Base-by-base conservation (phyloP, 1,139 yeast genomes). In the Yamadazyma buinensis region DNA sequence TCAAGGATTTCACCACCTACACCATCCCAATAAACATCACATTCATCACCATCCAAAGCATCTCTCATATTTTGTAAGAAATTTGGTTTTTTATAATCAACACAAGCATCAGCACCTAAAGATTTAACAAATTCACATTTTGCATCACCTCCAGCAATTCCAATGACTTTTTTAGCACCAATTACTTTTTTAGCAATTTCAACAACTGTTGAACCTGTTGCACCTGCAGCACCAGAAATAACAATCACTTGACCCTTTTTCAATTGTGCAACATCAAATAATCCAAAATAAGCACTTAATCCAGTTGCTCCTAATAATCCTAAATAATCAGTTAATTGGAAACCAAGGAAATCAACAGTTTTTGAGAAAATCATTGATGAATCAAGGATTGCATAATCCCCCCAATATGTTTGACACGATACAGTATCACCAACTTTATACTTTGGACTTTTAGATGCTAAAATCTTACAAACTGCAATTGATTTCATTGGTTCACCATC, bases 221-320 rank as follows among this genome's bases (percentile, higher is more conserved):
- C 85, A 41, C 88, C 73, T 6, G 84, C 74, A 17, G 87, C 87
- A 38, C 84, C 86, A 19, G 83, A 74, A 23, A 80, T 65, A 35
- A 76, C 70, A 7, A 64, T 53, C 20, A 39, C 44, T 23, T 52
- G 49, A 20, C 61, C 66, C 29, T 59, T 58, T 37, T 64, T 54
- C 41, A 74, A 46, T 30, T 63, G 56, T 17, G 71, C 73, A 34
- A 70, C 63, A 26, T 67, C 66, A 39, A 53, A 58, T 39, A 78
- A 64, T n/a, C 80, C 81, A 43, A 69, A 60, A 56, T 76, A 80
- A 8, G 87, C 84, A 23, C 87, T 80, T 40, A 79, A 51, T 1
- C 82, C 76, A 9, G 84, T 77, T 42, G 70, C 48, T 27, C 86
- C 87, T 26, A 60, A 41, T 12, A 50, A 42, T 23, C 57, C 56